Conservation (phyloP, 116 monocot species). For the Cymodocea nodosa region DNA sequence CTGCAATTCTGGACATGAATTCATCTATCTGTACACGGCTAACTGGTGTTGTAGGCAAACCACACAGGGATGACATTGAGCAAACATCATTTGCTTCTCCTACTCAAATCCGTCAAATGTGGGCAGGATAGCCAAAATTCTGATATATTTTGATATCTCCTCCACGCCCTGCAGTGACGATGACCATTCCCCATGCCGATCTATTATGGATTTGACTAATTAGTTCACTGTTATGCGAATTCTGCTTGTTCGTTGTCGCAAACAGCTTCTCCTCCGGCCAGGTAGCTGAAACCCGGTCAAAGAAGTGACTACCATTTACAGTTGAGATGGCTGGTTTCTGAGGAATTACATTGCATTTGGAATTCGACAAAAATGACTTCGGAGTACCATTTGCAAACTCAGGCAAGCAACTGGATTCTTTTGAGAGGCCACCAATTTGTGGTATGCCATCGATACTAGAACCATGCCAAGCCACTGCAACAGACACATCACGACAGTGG, state of each 20-base stretch:
- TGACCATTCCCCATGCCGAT: slow-evolving; percentile 45
- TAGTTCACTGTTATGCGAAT: slow-evolving; percentile 12
- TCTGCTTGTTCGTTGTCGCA: slow-evolving; percentile 6
- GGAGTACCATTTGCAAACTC: not conserved
- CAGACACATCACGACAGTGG: slow-evolving; percentile 60
- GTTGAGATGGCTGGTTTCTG: slow-evolving; percentile 1
- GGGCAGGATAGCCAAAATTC: slow-evolving; percentile 35
- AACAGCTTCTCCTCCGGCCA: slow-evolving; percentile 44
- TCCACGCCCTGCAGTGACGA: slow-evolving; percentile 42
- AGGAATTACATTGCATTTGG: not conserved
- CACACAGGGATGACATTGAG: not conserved
- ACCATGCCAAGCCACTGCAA: slow-evolving; percentile 66
- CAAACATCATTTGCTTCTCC: not conserved
- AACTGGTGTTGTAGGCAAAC: not conserved
- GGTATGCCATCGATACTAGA: not conserved
- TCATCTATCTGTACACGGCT: slow-evolving; percentile 15
- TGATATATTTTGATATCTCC: slow-evolving; percentile 39
- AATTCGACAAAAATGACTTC: slow-evolving; percentile 3
- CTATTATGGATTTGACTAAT: slow-evolving; percentile 7
- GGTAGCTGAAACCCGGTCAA: slow-evolving; percentile 27
- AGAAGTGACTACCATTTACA: slow-evolving; percentile 7
- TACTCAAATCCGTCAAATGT: not conserved
- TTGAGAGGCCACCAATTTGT: slow-evolving; percentile 2
- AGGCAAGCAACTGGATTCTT: not conserved
- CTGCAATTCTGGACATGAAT: slow-evolving; percentile 1